phyloP scores from a whole-genome alignment of 2,329 filamentous ascomycete genomes.

The Fusarium denticulatum region DNA sequence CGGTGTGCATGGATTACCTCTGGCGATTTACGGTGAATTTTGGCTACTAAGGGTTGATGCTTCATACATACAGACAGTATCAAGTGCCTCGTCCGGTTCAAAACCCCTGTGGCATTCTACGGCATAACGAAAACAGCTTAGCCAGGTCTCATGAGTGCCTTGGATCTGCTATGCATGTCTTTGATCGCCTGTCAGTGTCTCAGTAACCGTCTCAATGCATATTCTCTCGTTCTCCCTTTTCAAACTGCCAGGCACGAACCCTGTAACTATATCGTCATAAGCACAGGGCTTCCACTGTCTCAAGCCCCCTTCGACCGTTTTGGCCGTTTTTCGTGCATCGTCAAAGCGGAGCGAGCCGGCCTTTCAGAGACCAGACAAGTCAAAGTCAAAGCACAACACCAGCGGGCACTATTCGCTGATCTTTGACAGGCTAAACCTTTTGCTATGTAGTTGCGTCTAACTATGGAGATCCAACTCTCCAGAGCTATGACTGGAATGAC shows the following conservation, averaged over 20 bases:
- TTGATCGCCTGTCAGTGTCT: conserved; percentile 8
- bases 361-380: conserved; percentile 5
- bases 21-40: neutral
- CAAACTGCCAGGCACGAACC: neutral
- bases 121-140: neutral
- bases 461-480: neutral
- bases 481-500: neutral
- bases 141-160: neutral
- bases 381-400: conserved; percentile 8
- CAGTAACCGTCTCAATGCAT: neutral
- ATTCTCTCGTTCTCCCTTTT: neutral
- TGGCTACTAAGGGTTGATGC: neutral
- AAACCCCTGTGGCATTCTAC: neutral
- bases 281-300: neutral
- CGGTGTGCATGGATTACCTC: neutral
- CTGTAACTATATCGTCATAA: conserved; percentile 10
- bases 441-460: neutral
- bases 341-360: conserved; percentile 23
- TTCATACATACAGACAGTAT: neutral
- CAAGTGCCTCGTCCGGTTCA: neutral
- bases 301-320: neutral
- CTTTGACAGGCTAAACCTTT: conserved; percentile 2
- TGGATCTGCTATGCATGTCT: conserved; percentile 32
- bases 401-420: conserved; percentile 19
- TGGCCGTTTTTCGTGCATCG: neutral